phyloP scores from a whole-genome alignment of 2,329 filamentous ascomycete genomes.

The Colletotrichum phormii region DNA sequence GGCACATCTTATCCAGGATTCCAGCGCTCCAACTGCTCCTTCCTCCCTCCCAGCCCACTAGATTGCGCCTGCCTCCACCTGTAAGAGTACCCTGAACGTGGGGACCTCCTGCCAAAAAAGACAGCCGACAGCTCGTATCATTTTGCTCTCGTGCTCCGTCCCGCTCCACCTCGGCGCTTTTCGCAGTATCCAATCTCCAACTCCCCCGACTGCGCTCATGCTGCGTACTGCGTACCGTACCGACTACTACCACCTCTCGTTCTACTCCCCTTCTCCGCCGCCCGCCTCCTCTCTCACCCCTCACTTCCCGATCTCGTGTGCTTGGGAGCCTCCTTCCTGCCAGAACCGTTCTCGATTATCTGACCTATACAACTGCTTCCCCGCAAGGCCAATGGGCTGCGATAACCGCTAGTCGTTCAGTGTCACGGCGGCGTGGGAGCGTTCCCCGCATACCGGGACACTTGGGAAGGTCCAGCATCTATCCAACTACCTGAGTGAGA shows the following conservation, averaged over 20 bases:
- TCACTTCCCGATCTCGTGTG: conserved; percentile 32
- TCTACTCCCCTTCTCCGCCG: conserved; percentile 2
- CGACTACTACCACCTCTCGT: conserved; percentile 13
- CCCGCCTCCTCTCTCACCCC: conserved; percentile 39
- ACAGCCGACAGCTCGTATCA: conserved; percentile 34
- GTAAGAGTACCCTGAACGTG: conserved; percentile 14
- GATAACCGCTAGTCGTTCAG: conserved; percentile 64
- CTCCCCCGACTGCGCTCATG: conserved; percentile 23
- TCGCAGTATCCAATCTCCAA: conserved; percentile 37
- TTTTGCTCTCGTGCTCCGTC: conserved; percentile 37
- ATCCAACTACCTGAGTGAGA: conserved; percentile 19
- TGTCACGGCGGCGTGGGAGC: conserved; percentile 69
- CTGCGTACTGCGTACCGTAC: conserved; percentile 3
- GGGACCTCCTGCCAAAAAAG: conserved; percentile 29
- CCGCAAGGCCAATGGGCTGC: conserved; percentile 65
- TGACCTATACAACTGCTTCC: conserved; percentile 19
- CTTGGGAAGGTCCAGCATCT: conserved; percentile 36
- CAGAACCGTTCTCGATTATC: conserved; percentile 10
- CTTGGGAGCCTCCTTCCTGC: conserved; percentile 31
- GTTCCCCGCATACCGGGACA: conserved; percentile 67
- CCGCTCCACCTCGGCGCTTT: conserved; percentile 37
- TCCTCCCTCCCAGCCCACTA: conserved; percentile 18
- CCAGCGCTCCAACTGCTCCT: conserved; percentile 11
- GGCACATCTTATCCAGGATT: conserved; percentile 4
- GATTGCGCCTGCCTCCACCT: conserved; percentile 23